phyloP scores from a whole-genome alignment of 352 stramenopile genomes.

The Peronospora destructor region DNA sequence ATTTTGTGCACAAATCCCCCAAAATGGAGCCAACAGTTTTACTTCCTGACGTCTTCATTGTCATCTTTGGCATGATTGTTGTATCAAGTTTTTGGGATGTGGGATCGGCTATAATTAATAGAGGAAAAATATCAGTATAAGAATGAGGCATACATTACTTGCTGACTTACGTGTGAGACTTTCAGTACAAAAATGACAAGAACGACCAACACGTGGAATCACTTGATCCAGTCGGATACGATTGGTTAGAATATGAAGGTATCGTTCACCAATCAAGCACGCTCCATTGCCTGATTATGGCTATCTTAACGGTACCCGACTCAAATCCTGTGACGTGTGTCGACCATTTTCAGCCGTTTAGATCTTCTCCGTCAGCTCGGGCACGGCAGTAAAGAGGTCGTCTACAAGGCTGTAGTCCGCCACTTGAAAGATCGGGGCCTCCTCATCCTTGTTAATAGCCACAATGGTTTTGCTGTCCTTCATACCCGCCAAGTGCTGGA shows the following conservation, averaged over 20 bases:
- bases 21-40: constrained; percentile 32
- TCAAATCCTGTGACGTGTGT: neutral
- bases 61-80: constrained; percentile 30
- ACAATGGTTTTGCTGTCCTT: constrained; percentile 99
- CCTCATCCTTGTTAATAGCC: constrained; percentile 99
- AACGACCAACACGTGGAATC: too few relatives aligned
- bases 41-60: constrained; percentile 22
- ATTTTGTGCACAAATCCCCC: constrained; percentile 59
- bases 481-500: constrained; percentile 99
- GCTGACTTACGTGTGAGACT: too few relatives aligned
- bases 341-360: constrained; percentile 33
- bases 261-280: too few relatives aligned
- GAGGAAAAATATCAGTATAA: neutral
- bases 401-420: constrained; percentile 98
- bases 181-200: too few relatives aligned
- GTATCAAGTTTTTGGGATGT: neutral
- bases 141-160: neutral
- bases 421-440: constrained; percentile 99
- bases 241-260: too few relatives aligned
- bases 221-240: too few relatives aligned
- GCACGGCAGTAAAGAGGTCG: constrained; percentile 96
- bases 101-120: constrained; percentile 5
- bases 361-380: constrained; percentile 97
- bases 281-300: too few relatives aligned
- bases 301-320: too few relatives aligned